Evolutionary conservation across 495 filamentous ascomycete genomes (phyloP).

Genomic region (Astrocystis sublimbata): DNA sequence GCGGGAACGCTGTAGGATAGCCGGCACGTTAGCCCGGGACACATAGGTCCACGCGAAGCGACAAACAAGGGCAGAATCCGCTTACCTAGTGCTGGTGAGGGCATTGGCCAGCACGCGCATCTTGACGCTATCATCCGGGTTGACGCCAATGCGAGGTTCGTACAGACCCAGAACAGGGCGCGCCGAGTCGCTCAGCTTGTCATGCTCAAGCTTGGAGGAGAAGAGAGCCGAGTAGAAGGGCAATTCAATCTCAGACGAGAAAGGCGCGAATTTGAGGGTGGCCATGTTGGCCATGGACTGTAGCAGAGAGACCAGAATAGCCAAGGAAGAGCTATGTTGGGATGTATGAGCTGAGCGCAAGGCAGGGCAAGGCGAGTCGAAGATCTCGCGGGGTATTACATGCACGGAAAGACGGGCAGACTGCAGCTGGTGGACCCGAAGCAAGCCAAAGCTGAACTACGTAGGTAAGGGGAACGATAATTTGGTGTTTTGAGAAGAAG

Average conservation of each 20-base stretch:
- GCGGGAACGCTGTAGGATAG: conserved; percentile 61
- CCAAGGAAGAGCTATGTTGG: background rate
- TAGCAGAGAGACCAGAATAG: background rate
- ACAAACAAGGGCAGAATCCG: conserved; percentile 22
- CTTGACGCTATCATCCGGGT: conserved; percentile 69
- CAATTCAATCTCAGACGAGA: conserved; percentile 90
- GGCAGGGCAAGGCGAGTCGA: too few relatives aligned
- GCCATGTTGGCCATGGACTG: conserved; percentile 28
- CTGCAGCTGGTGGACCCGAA: background rate
- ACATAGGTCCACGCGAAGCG: conserved; percentile 1
- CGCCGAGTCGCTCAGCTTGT: conserved; percentile 91
- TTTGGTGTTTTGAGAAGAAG: background rate
- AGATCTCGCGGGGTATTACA: background rate
- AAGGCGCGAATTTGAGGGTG: conserved; percentile 69
- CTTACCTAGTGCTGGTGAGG: conserved; percentile 78
- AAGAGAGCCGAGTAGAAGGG: conserved; percentile 91
- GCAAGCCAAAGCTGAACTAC: background rate
- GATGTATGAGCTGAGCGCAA: background rate
- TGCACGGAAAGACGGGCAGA: background rate
- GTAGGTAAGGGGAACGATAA: too few relatives aligned
- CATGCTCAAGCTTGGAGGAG: conserved; percentile 89
- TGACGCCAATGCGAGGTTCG: conserved; percentile 69
- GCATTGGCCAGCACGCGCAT: conserved; percentile 90
- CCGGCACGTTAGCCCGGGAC: conserved; percentile 19
- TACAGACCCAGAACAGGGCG: conserved; percentile 86